Base-by-base conservation (phyloP, 345 rosid species). In the Syzygium jambos region DNA sequence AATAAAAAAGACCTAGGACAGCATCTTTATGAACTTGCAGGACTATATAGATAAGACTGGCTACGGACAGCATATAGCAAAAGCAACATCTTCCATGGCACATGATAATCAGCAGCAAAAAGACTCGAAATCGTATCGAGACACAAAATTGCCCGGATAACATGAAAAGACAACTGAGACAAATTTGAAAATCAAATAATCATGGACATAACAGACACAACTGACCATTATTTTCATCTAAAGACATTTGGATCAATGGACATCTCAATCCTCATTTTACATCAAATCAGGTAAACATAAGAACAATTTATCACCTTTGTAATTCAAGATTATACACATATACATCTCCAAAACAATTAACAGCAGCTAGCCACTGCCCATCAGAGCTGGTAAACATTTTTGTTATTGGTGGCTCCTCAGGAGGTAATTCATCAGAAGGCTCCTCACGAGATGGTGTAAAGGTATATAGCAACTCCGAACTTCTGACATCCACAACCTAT, bases 291-390 rank as follows among this genome's bases (percentile, higher is more conserved):
- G 85, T 41, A 43, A 84, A 90, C 51, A 19, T 17, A 21, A 84
- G 85, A 46, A 22, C 22, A 56, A 59, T 51, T 85, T 17, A 88
- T 5, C 84, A 97, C 99, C 99, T 96, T 86, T 91, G 96, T 80
- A 92, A 94, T 90, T 96, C 99, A 53, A 95, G 93, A 90, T 95
- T 96, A 91, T 94, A 97, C 84, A 96, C 78, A 83, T 96, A 95
- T 46, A 95, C 89, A 90, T 97, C 99, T 61, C 98, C 99, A 90
- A 95, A 97, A 93, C 99, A 97, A 88, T 96, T 97, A 85, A 94
- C 80, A 34, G 99, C 99, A 54, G 99, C 97, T 85, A 97, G 90
- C 98, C 99, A 97, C 90, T 94, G 98, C 89, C 95, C 97, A 93
- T 95, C 98, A 86, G 92, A 90, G 90, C 99, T 97, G 25, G 97